A percentile compares a stretch with the other conserved stretches of the same genome.
These are phyloP conservation scores for Barnettozyma siamensis DNA, from an alignment of 805 yeast species.

Conservation along the genomic window DNA sequence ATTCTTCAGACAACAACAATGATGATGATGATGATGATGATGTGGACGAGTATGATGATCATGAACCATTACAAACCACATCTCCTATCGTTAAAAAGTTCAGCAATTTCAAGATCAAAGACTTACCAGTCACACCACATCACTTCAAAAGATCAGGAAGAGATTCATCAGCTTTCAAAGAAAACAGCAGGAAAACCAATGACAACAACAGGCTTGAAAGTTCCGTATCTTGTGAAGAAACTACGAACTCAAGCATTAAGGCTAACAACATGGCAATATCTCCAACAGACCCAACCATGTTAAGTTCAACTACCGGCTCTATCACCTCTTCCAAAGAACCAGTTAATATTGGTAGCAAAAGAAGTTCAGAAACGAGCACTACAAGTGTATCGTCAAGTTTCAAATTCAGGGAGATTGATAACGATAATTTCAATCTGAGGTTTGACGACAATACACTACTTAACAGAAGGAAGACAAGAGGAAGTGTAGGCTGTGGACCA, in stretches of 20 bases:
- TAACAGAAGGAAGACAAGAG: slow-evolving; percentile 22
- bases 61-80: slow-evolving; percentile 9
- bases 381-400: neutral
- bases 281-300: neutral
- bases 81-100: slow-evolving; percentile 21
- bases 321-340: neutral
- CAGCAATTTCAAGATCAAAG: slow-evolving; percentile 7
- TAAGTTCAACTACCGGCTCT: neutral
- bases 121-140: slow-evolving; percentile 19
- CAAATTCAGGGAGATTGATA: slow-evolving; percentile 16
- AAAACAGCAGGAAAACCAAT: neutral
- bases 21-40: slow-evolving; percentile 8
- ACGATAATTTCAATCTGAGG: slow-evolving; percentile 18
- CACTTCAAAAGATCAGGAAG: slow-evolving; percentile 2
- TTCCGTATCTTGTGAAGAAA: neutral
- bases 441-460: slow-evolving; percentile 24
- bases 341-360: neutral
- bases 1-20: slow-evolving; percentile 10
- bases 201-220: neutral
- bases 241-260: neutral
- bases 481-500: slow-evolving; percentile 15
- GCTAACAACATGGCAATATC: neutral
- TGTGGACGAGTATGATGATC: slow-evolving; percentile 8
- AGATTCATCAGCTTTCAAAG: neutral
- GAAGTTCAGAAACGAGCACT: neutral